Conservation (phyloP, 2,329 filamentous ascomycete species). For the Periconia macrospinosa region DNA sequence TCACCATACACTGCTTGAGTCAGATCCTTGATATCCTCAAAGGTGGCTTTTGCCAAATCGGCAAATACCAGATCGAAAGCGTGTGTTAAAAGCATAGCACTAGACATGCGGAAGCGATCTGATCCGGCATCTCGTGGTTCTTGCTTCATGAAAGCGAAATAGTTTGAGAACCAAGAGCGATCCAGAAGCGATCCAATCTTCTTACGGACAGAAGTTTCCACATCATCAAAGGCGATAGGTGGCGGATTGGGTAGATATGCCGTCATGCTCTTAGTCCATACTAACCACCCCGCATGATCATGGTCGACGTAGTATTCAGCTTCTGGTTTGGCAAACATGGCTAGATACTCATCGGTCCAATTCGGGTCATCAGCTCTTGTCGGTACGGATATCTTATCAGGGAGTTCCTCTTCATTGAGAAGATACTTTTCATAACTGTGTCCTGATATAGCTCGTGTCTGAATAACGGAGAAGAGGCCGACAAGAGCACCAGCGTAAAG, state of each 20-base stretch:
- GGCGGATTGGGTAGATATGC: slow-evolving; percentile 74
- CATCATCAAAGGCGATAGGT: slow-evolving; percentile 76
- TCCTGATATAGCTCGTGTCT: slow-evolving; percentile 80
- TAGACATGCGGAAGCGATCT: slow-evolving; percentile 88
- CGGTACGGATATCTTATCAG: slow-evolving; percentile 73
- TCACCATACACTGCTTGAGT: slow-evolving; percentile 80
- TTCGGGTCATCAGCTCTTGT: slow-evolving; percentile 70
- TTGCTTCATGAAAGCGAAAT: slow-evolving; percentile 93
- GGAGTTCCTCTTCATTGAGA: slow-evolving; percentile 74
- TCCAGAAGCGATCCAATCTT: slow-evolving; percentile 82
- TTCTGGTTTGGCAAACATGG: slow-evolving; percentile 73
- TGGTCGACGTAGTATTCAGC: slow-evolving; percentile 89
- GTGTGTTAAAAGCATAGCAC: slow-evolving; percentile 83
- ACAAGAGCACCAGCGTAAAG: slow-evolving; percentile 82
- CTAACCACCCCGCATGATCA: slow-evolving; percentile 93
- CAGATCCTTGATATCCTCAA: slow-evolving; percentile 86
- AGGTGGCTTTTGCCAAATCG: slow-evolving; percentile 73
- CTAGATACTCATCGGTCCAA: slow-evolving; percentile 79
- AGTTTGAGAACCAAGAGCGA: slow-evolving; percentile 81
- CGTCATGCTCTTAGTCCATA: slow-evolving; percentile 87
- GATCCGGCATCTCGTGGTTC: slow-evolving; percentile 81
- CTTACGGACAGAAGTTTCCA: slow-evolving; percentile 72
- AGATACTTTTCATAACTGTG: slow-evolving; percentile 90
- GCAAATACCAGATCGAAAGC: slow-evolving; percentile 88
- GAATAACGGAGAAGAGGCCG: slow-evolving; percentile 76